Conservation (phyloP, 345 rosid species). For the Populus deltoides region DNA sequence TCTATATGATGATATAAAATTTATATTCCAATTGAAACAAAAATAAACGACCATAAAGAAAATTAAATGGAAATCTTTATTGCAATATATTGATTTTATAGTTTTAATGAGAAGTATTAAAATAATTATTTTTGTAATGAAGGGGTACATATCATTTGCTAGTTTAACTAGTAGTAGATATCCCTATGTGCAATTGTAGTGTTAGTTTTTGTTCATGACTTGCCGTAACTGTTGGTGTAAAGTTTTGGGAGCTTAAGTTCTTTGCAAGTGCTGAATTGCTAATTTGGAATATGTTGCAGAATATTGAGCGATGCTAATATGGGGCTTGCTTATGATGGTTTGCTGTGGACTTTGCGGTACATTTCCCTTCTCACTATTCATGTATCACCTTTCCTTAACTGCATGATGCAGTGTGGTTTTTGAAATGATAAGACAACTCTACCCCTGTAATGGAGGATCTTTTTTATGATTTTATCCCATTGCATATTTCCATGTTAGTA, state of each 20-base stretch:
- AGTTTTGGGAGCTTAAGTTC: neutral
- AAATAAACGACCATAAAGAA: no score
- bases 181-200: neutral
- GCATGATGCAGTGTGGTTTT: neutral
- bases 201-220: neutral
- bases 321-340: slow-evolving; percentile 72
- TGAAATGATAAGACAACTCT: neutral
- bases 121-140: no score
- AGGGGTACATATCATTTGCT: no score
- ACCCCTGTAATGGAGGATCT: neutral
- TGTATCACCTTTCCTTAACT: neutral
- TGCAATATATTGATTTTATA: no score
- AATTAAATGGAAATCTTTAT: no score
- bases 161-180: no score
- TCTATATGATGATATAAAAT: no score
- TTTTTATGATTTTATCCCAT: neutral
- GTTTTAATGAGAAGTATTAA: no score
- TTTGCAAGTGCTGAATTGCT: slow-evolving; percentile 12
- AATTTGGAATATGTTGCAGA: slow-evolving; percentile 41
- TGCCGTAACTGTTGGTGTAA: neutral
- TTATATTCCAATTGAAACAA: no score
- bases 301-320: slow-evolving; percentile 72
- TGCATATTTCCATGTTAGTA: neutral
- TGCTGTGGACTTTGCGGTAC: slow-evolving; percentile 90
- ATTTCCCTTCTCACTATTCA: slow-evolving; percentile 10